phyloP scores from a whole-genome alignment of 2,329 filamentous ascomycete genomes.

The Ophiostoma sp. region DNA sequence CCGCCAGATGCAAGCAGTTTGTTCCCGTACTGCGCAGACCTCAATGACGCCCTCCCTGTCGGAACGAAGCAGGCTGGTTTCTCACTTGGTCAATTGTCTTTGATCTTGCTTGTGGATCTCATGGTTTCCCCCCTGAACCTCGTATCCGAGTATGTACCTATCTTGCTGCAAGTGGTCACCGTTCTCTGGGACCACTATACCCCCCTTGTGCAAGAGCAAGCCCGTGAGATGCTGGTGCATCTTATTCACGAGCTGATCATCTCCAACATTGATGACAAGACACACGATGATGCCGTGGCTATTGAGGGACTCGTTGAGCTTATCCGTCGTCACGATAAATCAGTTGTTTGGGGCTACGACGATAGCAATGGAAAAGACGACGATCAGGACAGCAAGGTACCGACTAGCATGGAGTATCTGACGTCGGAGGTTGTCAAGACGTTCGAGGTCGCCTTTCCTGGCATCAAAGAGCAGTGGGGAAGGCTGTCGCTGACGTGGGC shows the following conservation, averaged over 20 bases:
- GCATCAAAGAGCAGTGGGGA: conserved; percentile 86
- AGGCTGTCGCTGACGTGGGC: conserved; percentile 90
- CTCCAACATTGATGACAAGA: conserved; percentile 64
- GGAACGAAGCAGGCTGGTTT: conserved; percentile 90
- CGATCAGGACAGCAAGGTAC: conserved; percentile 71
- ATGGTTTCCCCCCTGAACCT: conserved; percentile 90
- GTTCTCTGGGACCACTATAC: conserved; percentile 98
- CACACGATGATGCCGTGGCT: conserved; percentile 56
- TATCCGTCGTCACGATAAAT: conserved; percentile 75
- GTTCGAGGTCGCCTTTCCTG: conserved; percentile 77
- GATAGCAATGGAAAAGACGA: conserved; percentile 78
- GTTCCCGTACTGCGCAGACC: conserved; percentile 84
- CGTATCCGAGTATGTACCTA: conserved; percentile 69
- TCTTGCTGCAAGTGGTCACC: conserved; percentile 83
- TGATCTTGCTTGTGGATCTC: conserved; percentile 90
- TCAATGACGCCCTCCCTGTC: conserved; percentile 70
- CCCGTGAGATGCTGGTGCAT: conserved; percentile 95
- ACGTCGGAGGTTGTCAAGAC: conserved; percentile 76
- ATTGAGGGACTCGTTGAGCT: conserved; percentile 86
- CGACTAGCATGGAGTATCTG: conserved; percentile 78
- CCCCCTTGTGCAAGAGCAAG: conserved; percentile 89
- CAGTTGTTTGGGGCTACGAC: conserved; percentile 90
- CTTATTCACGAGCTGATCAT: conserved; percentile 94
- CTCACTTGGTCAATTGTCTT: conserved; percentile 83
- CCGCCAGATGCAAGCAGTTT: conserved; percentile 66